A percentile compares a stretch with the other conserved stretches of the same genome.
Evolutionary conservation across 2,329 filamentous ascomycete species (phyloP).

Genomic region (Nemania serpens): DNA sequence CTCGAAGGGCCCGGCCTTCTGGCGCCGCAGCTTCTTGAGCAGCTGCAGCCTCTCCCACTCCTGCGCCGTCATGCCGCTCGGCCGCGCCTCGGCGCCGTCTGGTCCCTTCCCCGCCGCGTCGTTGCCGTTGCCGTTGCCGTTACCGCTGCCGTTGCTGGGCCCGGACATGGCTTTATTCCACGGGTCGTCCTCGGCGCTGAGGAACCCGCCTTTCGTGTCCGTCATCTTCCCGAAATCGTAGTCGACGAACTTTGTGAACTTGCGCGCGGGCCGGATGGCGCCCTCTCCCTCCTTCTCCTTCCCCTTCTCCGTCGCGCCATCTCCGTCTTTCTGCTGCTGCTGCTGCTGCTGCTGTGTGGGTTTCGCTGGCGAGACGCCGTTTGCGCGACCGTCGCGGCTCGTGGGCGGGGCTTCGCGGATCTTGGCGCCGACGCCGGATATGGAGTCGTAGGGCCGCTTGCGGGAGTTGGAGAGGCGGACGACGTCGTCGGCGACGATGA

Average conservation of each 20-base stretch:
- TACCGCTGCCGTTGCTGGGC: slow-evolving; percentile 43
- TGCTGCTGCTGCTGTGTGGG: not conserved
- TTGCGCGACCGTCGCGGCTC: slow-evolving; percentile 69
- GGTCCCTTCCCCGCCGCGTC: slow-evolving; percentile 38
- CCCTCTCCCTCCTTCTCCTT: slow-evolving; percentile 36
- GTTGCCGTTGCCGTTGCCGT: not conserved
- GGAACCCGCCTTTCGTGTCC: slow-evolving; percentile 94
- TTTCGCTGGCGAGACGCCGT: slow-evolving; percentile 39
- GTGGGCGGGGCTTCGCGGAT: slow-evolving; percentile 53
- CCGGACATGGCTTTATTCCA: slow-evolving; percentile 76
- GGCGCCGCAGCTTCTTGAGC: slow-evolving; percentile 70
- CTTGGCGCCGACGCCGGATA: slow-evolving; percentile 50
- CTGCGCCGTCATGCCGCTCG: slow-evolving; percentile 83
- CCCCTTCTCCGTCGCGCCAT: slow-evolving; percentile 20
- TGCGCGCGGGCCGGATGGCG: slow-evolving; percentile 74
- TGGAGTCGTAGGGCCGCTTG: slow-evolving; percentile 73
- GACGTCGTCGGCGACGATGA: slow-evolving; percentile 70
- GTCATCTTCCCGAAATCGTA: slow-evolving; percentile 99
- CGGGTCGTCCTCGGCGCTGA: slow-evolving; percentile 90
- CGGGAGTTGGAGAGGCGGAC: slow-evolving; percentile 59
- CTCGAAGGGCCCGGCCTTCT: slow-evolving; percentile 83
- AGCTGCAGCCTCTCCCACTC: slow-evolving; percentile 91
- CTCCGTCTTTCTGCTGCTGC: slow-evolving; percentile 21
- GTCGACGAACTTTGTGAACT: slow-evolving; percentile 93
- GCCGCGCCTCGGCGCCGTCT: slow-evolving; percentile 63